Base-by-base conservation (phyloP, 1,284 basidiomycete species). In the Puccinia coronata region DNA sequence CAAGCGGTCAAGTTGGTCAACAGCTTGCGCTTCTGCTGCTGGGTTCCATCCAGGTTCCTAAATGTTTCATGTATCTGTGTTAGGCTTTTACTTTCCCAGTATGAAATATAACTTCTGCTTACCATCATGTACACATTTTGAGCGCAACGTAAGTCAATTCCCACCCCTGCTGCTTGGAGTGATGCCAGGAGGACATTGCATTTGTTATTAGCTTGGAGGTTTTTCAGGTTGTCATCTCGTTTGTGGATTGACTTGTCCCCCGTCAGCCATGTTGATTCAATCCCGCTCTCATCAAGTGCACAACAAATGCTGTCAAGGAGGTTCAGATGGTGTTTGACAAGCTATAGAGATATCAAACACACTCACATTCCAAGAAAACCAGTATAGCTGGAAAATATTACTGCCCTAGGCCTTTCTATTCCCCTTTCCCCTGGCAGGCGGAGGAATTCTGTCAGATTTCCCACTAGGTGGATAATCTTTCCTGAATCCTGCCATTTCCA, bases 1-100 rank as follows among this genome's bases (percentile, higher is more conserved):
- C 31, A 65, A 65, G 61, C 31, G 61, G 31, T n/a, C n/a, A n/a
- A n/a, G n/a, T n/a, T n/a, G n/a, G n/a, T n/a, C n/a, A n/a, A n/a
- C n/a, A n/a, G n/a, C 61, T 25, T 65, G 61, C 23, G 9, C 31
- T 14, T 65, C 61, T n/a, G 61, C 61, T 12, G 61, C 61, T 41
- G 61, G 61, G 61, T 65, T 65, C 61, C 61, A 65, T 34, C 61
- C 31, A 34, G 61, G 61, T 39, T 65, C 61, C 61, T 65, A 18
- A 34, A 4, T 36, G 31, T 57, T 57, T 57, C 28, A 57, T 57
- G 55, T 57, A 57, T 57, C 20, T 31, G 20, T 31, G 55, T 57
- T 57, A 57, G 23, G 9, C 55, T 23, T 57, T 23, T 23, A 9
- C 55, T 23, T 23, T 57, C 55, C 55, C 55, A 57, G 55, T 57